Evolutionary conservation across 495 filamentous ascomycete genomes (phyloP).

Genomic region (Neurospora sp.): DNA sequence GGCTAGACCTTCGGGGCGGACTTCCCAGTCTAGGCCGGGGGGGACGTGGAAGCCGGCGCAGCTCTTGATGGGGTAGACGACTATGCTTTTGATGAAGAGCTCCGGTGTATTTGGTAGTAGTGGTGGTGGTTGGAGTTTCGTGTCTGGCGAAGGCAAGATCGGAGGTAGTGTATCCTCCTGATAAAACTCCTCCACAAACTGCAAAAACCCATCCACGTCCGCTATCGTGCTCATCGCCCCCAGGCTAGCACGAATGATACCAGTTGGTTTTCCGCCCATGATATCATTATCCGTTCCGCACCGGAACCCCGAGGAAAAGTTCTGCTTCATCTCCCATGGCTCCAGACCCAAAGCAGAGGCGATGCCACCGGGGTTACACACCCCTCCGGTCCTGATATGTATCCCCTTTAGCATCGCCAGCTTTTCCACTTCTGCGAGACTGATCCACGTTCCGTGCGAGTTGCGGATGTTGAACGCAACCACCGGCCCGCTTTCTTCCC

Average conservation of each 20-base stretch:
- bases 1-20: conserved; percentile 65
- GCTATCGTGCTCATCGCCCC: conserved; percentile 76
- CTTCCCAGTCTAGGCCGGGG: conserved; percentile 54
- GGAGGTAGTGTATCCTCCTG: conserved; percentile 30
- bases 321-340: conserved; percentile 67
- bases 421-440: conserved; percentile 75
- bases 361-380: conserved; percentile 88
- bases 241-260: conserved; percentile 72
- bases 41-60: conserved; percentile 73
- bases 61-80: conserved; percentile 79
- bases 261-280: conserved; percentile 73
- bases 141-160: neutral
- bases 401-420: conserved; percentile 67
- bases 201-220: conserved; percentile 63
- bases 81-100: conserved; percentile 48
- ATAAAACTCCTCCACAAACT: conserved; percentile 72
- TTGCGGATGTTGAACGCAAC: conserved; percentile 75
- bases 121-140: neutral
- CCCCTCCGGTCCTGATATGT: conserved; percentile 72
- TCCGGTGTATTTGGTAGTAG: neutral
- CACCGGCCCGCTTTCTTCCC: conserved; percentile 51
- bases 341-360: conserved; percentile 56
- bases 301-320: conserved; percentile 70
- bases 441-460: conserved; percentile 58
- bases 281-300: conserved; percentile 75